A percentile compares a stretch with the other conserved stretches of the same genome.
phyloP scores from a whole-genome alignment of 2,329 filamentous ascomycete species.

The Graphiopsis chlorocephala region DNA sequence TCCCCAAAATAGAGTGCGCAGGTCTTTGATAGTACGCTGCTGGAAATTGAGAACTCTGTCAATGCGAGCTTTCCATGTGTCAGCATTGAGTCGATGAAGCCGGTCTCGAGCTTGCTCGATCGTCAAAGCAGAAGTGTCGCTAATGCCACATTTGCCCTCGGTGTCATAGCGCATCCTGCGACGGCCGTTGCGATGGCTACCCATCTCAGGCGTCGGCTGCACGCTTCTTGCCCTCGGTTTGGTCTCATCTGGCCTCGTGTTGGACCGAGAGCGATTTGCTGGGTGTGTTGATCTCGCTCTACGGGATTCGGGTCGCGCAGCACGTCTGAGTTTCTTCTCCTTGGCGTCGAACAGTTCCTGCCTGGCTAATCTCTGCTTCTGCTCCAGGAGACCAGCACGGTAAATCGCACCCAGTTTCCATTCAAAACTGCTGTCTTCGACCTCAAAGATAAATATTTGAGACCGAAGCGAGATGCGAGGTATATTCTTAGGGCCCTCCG shows the following conservation, averaged over 20 bases:
- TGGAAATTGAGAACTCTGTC: conserved; percentile 70
- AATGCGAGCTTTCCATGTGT: conserved; percentile 90
- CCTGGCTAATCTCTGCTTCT: conserved; percentile 82
- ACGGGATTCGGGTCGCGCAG: conserved; percentile 48
- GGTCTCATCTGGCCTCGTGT: conserved; percentile 24
- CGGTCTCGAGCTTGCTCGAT: conserved; percentile 72
- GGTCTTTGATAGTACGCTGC: conserved; percentile 71
- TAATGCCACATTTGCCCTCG: conserved; percentile 70
- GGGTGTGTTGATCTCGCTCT: conserved; percentile 53
- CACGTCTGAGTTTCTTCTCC: conserved; percentile 64
- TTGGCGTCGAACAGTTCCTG: conserved; percentile 90
- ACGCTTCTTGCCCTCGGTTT: conserved; percentile 20
- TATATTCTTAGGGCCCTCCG: conserved; percentile 80
- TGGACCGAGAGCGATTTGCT: conserved; percentile 38
- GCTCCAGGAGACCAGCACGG: conserved; percentile 80
- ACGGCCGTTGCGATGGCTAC: conserved; percentile 28
- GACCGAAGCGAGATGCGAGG: conserved; percentile 82
- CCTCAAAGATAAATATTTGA: conserved; percentile 80
- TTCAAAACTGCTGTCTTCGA: conserved; percentile 95
- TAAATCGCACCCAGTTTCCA: conserved; percentile 97
- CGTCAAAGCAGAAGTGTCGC: conserved; percentile 67
- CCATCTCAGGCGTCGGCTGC: conserved; percentile 23
- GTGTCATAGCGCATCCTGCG: conserved; percentile 69
- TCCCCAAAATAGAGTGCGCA: conserved; percentile 78
- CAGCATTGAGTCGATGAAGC: conserved; percentile 76